phyloP scores from a whole-genome alignment of 1,284 basidiomycete species.

The Psilocybe mexicana region DNA sequence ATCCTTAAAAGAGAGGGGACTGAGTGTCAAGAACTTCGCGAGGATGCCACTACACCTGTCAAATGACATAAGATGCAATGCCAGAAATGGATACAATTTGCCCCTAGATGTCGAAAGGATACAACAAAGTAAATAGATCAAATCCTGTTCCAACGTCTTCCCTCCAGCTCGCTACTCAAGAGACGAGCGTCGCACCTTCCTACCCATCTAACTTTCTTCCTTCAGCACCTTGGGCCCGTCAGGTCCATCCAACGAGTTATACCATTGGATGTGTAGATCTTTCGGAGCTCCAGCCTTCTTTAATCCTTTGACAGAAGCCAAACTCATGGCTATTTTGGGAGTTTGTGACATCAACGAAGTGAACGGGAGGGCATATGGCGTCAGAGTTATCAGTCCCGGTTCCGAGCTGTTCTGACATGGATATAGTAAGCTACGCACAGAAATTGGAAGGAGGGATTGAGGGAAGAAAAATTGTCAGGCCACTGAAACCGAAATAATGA shows the following conservation, averaged over 20 bases:
- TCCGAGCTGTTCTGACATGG: slow-evolving; percentile 55
- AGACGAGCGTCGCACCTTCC: slow-evolving; percentile 61
- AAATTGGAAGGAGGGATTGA: slow-evolving; percentile 3
- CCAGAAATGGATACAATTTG: slow-evolving; percentile 11
- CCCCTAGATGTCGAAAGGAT: background rate
- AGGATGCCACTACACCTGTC: slow-evolving; percentile 11
- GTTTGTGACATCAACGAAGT: slow-evolving; percentile 50
- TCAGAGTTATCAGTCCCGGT: slow-evolving; percentile 62
- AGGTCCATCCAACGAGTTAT: slow-evolving; percentile 29
- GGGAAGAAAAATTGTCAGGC: background rate
- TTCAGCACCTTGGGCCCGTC: slow-evolving; percentile 34
- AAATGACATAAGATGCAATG: background rate
- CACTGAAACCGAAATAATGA: too few species aligned
- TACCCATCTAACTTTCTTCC: slow-evolving; percentile 61
- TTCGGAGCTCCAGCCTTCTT: slow-evolving; percentile 57
- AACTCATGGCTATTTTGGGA: slow-evolving; percentile 47
- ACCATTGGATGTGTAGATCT: slow-evolving; percentile 53
- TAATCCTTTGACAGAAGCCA: slow-evolving; percentile 50
- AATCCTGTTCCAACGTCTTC: slow-evolving; percentile 30
- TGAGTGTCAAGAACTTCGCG: background rate
- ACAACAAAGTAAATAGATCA: slow-evolving; percentile 7
- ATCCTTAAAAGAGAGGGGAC: slow-evolving; percentile 1
- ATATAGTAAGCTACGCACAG: slow-evolving; percentile 44
- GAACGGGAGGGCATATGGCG: slow-evolving; percentile 49
- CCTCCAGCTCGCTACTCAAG: slow-evolving; percentile 41